Percentiles rank a stretch among this genome's conserved stretches.
phyloP scores from a whole-genome alignment of 225 moss, liverwort and hornwort species.

The Neckera pumila region DNA sequence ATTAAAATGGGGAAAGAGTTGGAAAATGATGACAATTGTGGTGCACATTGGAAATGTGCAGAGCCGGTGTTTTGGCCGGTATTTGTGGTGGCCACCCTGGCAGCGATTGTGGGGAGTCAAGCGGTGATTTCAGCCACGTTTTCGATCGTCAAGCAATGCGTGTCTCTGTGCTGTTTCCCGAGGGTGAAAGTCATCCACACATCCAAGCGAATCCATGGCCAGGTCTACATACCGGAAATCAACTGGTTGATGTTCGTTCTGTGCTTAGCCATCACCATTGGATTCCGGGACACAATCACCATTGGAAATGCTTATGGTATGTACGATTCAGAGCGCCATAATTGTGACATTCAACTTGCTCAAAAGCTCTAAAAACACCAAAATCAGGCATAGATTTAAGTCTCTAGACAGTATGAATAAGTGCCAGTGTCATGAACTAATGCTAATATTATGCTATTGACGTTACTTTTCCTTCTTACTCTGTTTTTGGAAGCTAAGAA shows the following conservation, averaged over 20 bases:
- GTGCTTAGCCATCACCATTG: slow-evolving; percentile 60
- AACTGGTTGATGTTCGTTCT: slow-evolving; percentile 73
- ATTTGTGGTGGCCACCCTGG: slow-evolving; percentile 70
- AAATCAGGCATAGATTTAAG: neutral
- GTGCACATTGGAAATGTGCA: neutral
- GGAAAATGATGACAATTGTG: neutral
- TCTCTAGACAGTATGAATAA: too few species aligned
- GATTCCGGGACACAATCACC: slow-evolving; percentile 63
- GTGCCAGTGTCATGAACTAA: neutral
- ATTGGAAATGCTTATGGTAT: slow-evolving; percentile 85
- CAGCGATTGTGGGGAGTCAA: slow-evolving; percentile 82
- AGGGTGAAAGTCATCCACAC: slow-evolving; percentile 82
- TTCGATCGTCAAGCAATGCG: slow-evolving; percentile 74
- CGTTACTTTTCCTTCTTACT: neutral
- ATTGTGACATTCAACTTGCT: neutral
- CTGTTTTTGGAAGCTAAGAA: neutral
- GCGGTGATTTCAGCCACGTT: slow-evolving; percentile 86
- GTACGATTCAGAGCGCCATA: neutral
- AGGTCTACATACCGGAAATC: slow-evolving; percentile 78
- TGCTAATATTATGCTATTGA: neutral
- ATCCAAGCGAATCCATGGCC: slow-evolving; percentile 59
- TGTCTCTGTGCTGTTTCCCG: slow-evolving; percentile 72
- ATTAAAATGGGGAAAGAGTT: too few species aligned
- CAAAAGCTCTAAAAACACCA: neutral
- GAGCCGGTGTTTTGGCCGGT: slow-evolving; percentile 79